Base-by-base conservation (phyloP, 2,329 filamentous ascomycete genomes). In the Polytolypa hystricis region DNA sequence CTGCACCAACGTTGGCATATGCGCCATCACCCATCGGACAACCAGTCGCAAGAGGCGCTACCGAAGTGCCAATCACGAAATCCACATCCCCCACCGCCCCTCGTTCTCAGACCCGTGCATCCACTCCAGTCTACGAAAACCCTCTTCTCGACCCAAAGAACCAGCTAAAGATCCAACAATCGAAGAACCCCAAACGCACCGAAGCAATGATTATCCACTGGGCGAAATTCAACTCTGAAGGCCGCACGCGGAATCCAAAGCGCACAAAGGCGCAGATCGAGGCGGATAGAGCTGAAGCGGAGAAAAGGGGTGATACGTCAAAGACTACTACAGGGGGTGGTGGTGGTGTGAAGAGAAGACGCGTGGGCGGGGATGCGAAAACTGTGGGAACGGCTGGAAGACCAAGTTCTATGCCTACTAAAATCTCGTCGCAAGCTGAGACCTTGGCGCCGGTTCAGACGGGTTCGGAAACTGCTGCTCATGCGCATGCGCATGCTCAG, bases 121-220 rank as follows among this genome's bases (percentile, higher is more conserved):
- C 50, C 26, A 45, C 40, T 10, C 47, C 42, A 2, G 19, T 38
- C 14, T 46, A 46, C 23, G 40, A 41, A 11, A 39, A 47, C 16
- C 31, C 56, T 50, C 12, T 43, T 16, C 39, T 42, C 6, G 43
- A 45, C 25, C 43, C 43, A 2, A 45, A 44, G 19, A 45, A 47
- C 14, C 41, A 40, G 20, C 47, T 56, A 33, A 62, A 62, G 42
- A 62, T 64, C 29, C 50, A 52, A 29, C 60, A 62, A 37, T 63
- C 61, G 14, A 63, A 64, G 46, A 64, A 64, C 33, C 61, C 61
- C 4, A 61, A 61, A 39, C 53, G 61, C 18, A 64, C 61, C 6
- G 58, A 62, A 43, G 61, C 61, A 29, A 64, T 64, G 61, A 53
- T 64, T 17, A 58, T 63, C 40, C 61, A 64, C 43, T 64, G 61